Evolutionary conservation across 345 rosid genomes (phyloP).

Genomic region (Kandelia obovata): DNA sequence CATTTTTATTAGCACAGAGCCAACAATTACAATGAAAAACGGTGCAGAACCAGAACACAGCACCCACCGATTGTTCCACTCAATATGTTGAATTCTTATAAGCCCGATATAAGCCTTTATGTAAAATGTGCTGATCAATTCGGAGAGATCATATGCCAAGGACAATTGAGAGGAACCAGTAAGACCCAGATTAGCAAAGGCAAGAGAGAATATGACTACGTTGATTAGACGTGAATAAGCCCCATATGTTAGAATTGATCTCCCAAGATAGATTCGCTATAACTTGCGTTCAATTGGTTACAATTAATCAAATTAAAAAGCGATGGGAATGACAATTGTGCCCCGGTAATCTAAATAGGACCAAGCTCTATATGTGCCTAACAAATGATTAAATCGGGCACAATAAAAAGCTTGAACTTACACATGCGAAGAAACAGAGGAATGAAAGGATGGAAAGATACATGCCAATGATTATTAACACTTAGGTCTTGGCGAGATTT

Average conservation of each 20-base stretch:
- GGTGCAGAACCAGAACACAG: background rate
- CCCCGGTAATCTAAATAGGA: background rate
- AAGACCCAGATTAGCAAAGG: background rate
- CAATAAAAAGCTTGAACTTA: background rate
- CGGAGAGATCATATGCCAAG: slow-evolving; percentile 27
- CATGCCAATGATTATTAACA: slow-evolving; percentile 40
- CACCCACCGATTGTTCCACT: slow-evolving; percentile 32
- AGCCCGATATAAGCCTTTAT: slow-evolving; percentile 24
- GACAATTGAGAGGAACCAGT: background rate
- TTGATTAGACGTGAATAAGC: background rate
- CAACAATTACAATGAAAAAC: background rate
- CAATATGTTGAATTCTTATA: slow-evolving; percentile 25
- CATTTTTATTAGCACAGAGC: background rate
- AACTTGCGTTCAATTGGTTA: too few relatives aligned
- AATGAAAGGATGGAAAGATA: too few relatives aligned
- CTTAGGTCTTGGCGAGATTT: slow-evolving; percentile 54
- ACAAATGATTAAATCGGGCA: background rate
- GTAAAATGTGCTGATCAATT: slow-evolving; percentile 25
- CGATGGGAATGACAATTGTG: background rate
- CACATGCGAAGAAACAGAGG: too few relatives aligned
- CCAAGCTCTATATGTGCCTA: background rate
- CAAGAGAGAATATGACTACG: background rate
- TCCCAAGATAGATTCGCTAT: background rate
- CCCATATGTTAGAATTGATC: background rate
- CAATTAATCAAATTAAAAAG: background rate